phyloP scores from a whole-genome alignment of 176 grass and related monocot species.

The barley (Hordeum vulgare) region DNA sequence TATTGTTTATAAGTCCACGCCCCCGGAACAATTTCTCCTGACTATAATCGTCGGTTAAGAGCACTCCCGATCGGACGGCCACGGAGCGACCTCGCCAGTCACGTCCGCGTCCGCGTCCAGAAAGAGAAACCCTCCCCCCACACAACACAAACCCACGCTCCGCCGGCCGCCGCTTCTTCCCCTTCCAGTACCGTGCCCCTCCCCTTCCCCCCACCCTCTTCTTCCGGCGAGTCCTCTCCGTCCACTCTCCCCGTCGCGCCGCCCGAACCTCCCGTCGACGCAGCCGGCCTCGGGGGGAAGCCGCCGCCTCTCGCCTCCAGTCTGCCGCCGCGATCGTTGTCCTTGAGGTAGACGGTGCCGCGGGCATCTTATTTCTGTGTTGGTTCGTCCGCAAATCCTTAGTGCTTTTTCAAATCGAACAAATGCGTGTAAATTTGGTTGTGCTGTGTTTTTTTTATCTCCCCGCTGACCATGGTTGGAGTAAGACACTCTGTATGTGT shows the following conservation, averaged over 20 bases:
- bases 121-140: background rate
- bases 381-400: background rate
- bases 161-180: background rate
- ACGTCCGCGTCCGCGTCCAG: background rate
- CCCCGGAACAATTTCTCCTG: background rate
- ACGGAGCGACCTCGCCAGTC: background rate
- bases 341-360: background rate
- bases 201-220: background rate
- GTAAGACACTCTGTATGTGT: too few species aligned
- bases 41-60: background rate
- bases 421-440: background rate
- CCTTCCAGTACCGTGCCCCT: background rate
- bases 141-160: background rate
- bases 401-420: too few species aligned
- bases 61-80: background rate
- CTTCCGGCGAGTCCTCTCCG: background rate
- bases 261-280: background rate
- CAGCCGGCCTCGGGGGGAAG: background rate
- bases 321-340: background rate
- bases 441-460: background rate
- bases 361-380: too few species aligned
- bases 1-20: too few species aligned
- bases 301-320: background rate
- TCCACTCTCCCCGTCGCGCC: background rate
- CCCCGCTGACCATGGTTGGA: background rate